Percentiles rank a stretch among this genome's conserved stretches.
phyloP scores from a whole-genome alignment of 768 basidiomycete genomes.

The Tephrocybe sp. region DNA sequence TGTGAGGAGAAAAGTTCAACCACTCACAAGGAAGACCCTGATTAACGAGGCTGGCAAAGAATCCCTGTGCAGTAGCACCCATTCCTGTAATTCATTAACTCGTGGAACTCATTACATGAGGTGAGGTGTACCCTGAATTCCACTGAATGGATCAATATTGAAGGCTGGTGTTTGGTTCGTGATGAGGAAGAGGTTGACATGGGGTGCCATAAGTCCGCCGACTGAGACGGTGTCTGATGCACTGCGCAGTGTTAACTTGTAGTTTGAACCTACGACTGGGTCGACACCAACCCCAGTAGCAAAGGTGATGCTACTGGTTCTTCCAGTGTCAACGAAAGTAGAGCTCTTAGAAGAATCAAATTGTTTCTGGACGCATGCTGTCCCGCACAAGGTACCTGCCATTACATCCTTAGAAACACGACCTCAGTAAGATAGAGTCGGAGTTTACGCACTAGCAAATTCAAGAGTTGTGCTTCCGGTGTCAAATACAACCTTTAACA shows the following conservation, averaged over 20 bases:
- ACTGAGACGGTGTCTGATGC: slow-evolving; percentile 50
- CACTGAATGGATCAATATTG: slow-evolving; percentile 54
- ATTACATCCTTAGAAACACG: slow-evolving; percentile 1
- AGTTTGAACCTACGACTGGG: slow-evolving; percentile 49
- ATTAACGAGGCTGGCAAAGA: slow-evolving; percentile 45
- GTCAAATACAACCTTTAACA: slow-evolving; percentile 52
- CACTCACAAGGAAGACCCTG: slow-evolving; percentile 51
- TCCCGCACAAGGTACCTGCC: slow-evolving; percentile 45
- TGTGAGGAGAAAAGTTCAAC: neutral
- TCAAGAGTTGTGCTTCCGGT: slow-evolving; percentile 51
- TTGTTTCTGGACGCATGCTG: slow-evolving; percentile 42
- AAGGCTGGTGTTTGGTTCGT: slow-evolving; percentile 54
- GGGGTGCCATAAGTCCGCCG: slow-evolving; percentile 39
- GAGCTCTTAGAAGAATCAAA: slow-evolving; percentile 51
- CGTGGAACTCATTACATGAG: neutral
- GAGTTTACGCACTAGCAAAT: slow-evolving; percentile 41
- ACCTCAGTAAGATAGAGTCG: neutral
- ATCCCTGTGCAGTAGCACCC: slow-evolving; percentile 48
- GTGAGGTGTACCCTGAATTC: slow-evolving; percentile 44
- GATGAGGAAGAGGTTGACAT: slow-evolving; percentile 47
- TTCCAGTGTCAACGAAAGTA: slow-evolving; percentile 47
- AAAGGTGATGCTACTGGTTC: slow-evolving; percentile 47
- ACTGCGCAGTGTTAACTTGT: slow-evolving; percentile 43
- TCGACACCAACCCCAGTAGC: slow-evolving; percentile 56
- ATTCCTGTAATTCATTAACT: slow-evolving; percentile 35